Conservation (phyloP, 805 yeast genomes). For the Suhomyces emberorum region DNA sequence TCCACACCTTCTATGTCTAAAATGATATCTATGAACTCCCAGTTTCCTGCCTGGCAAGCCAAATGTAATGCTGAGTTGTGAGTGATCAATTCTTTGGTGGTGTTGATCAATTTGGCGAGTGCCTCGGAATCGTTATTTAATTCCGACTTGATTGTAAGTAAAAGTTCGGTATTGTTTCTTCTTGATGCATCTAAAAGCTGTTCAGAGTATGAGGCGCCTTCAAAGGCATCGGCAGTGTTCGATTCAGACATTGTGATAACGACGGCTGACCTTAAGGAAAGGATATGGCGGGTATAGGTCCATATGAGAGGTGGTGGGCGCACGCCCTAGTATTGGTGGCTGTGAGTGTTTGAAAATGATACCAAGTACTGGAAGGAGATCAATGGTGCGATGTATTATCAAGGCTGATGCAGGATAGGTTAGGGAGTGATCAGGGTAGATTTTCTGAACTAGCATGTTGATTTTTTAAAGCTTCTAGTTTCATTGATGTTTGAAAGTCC, state of each 20-base stretch:
- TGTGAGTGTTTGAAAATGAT: no score
- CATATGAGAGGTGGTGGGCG: no score
- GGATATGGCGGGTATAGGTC: background rate
- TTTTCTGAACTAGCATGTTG: no score
- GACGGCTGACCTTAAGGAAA: background rate
- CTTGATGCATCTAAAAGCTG: conserved; percentile 86
- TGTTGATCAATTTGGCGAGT: conserved; percentile 56
- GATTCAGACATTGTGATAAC: conserved; percentile 1
- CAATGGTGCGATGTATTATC: no score
- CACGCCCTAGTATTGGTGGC: no score
- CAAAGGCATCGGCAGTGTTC: conserved; percentile 1
- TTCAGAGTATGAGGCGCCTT: conserved; percentile 71
- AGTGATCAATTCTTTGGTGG: conserved; percentile 62
- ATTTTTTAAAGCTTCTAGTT: no score
- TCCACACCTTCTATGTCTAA: conserved; percentile 89
- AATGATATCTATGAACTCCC: conserved; percentile 77
- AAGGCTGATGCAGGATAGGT: no score
- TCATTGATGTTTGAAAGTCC: no score
- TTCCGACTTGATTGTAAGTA: conserved; percentile 52
- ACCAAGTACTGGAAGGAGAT: no score
- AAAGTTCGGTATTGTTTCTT: conserved; percentile 78
- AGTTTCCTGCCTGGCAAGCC: conserved; percentile 77
- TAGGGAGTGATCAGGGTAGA: no score
- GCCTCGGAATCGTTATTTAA: conserved; percentile 37
- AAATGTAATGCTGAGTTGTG: conserved; percentile 82